Conservation (phyloP, 164 flowering plant species). For the Saururus chinensis region DNA sequence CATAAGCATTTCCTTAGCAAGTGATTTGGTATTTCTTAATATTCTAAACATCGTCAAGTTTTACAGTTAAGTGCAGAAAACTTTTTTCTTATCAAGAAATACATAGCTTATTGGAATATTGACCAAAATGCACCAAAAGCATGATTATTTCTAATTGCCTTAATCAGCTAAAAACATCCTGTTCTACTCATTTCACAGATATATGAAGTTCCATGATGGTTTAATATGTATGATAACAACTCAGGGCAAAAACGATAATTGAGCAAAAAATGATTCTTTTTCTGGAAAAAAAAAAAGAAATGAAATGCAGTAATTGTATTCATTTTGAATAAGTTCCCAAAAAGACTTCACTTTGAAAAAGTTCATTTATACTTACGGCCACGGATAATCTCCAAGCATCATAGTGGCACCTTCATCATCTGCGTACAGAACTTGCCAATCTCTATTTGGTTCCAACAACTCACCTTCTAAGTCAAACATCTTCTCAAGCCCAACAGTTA, state of each 20-base stretch:
- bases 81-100: too few relatives aligned
- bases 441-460: slow-evolving; percentile 28
- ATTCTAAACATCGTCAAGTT: too few relatives aligned
- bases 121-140: too few relatives aligned
- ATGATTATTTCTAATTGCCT: too few relatives aligned
- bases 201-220: background rate
- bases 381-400: slow-evolving; percentile 40
- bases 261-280: background rate
- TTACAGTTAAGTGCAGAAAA: too few relatives aligned
- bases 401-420: slow-evolving; percentile 40
- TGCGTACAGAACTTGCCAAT: slow-evolving; percentile 37
- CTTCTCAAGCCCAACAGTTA: slow-evolving; percentile 33
- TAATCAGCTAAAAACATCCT: too few relatives aligned
- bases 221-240: background rate
- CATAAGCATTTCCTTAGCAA: too few relatives aligned
- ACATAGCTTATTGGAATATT: too few relatives aligned
- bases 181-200: too few relatives aligned
- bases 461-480: slow-evolving; percentile 44
- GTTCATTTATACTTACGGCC: slow-evolving; percentile 32
- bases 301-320: background rate
- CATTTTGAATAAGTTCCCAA: background rate
- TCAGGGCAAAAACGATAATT: too few relatives aligned
- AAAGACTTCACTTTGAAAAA: background rate
- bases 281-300: background rate
- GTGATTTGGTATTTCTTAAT: too few relatives aligned